A percentile compares a stretch with the other conserved stretches of the same genome.
These are phyloP conservation scores for Trichophaea hybrida DNA, from an alignment of 2,329 filamentous ascomycete species.

Conservation along the genomic window DNA sequence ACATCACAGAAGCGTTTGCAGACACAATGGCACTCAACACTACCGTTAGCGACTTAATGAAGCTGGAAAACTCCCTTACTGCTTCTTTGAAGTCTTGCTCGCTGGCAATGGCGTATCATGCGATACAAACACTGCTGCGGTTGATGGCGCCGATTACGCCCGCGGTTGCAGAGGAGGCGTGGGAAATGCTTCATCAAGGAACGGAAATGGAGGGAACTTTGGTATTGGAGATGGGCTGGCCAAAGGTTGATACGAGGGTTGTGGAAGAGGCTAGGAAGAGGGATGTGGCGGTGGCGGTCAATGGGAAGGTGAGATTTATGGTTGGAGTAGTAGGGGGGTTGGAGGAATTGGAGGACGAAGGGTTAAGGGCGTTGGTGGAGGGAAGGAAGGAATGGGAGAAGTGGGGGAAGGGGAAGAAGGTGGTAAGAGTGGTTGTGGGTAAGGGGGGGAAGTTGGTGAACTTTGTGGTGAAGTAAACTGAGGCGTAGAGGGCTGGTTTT, in stretches of 20 bases:
- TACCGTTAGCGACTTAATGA: slow-evolving; percentile 68
- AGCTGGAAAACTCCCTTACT: slow-evolving; percentile 48
- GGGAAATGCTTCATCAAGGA: slow-evolving; percentile 44
- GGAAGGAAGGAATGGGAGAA: slow-evolving; percentile 45
- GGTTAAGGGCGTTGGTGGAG: slow-evolving; percentile 42
- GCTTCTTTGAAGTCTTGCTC: neutral
- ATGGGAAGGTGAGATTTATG: slow-evolving; percentile 60
- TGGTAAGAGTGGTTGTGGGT: slow-evolving; percentile 53
- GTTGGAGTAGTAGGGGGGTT: slow-evolving; percentile 38
- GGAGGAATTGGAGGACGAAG: slow-evolving; percentile 31
- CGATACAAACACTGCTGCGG: slow-evolving; percentile 45
- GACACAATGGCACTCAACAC: slow-evolving; percentile 69
- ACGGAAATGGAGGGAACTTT: slow-evolving; percentile 35
- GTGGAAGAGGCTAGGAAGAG: slow-evolving; percentile 30
- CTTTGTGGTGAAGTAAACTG: slow-evolving; percentile 41
- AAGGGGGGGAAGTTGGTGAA: slow-evolving; percentile 56
- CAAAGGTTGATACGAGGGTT: slow-evolving; percentile 39
- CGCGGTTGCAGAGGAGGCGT: slow-evolving; percentile 68
- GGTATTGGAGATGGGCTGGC: slow-evolving; percentile 46
- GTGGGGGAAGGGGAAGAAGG: slow-evolving; percentile 41
- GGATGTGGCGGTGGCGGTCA: slow-evolving; percentile 56
- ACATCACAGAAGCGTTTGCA: slow-evolving; percentile 53
- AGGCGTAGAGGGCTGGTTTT: neutral
- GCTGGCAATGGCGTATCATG: slow-evolving; percentile 35
- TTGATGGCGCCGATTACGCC: slow-evolving; percentile 70